These are phyloP conservation scores for Rhizophagus sp. DNA, from an alignment of 192 early-diverging fungal genomes.

Conservation along the genomic window DNA sequence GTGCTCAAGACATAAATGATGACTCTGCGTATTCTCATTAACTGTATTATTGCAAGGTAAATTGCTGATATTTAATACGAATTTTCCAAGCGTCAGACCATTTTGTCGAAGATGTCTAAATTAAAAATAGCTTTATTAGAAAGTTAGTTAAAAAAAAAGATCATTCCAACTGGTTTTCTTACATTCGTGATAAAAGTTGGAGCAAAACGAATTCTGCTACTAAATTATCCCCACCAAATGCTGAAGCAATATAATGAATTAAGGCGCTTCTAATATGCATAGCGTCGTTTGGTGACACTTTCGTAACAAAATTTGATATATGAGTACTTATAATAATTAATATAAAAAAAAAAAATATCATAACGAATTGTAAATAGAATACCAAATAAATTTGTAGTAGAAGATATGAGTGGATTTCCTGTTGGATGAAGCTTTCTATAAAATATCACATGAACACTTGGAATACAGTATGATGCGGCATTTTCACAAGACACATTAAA, in stretches of 20 bases:
- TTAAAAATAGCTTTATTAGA: not conserved
- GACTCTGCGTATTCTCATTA: not conserved
- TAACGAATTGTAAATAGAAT: not conserved
- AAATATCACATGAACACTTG: slow-evolving; percentile 57
- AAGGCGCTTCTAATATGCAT: slow-evolving; percentile 38
- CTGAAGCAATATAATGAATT: slow-evolving; percentile 58
- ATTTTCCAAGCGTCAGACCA: slow-evolving; percentile 65
- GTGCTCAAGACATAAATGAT: not conserved
- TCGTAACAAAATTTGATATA: not conserved
- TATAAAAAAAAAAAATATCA: not conserved
- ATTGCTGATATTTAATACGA: slow-evolving; percentile 66
- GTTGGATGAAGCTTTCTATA: slow-evolving; percentile 36
- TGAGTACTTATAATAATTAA: not conserved
- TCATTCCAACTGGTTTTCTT: slow-evolving; percentile 1
- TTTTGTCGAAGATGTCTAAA: slow-evolving; percentile 43
- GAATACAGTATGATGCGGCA: slow-evolving; percentile 35
- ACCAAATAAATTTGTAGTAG: not conserved
- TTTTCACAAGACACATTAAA: slow-evolving; percentile 26
- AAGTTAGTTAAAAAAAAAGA: not conserved
- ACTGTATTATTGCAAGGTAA: slow-evolving; percentile 34
- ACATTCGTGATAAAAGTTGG: slow-evolving; percentile 66
- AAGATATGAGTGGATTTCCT: slow-evolving; percentile 18
- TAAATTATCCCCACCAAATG: slow-evolving; percentile 62
- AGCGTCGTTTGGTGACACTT: not conserved
- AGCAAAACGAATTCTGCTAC: slow-evolving; percentile 71